These are phyloP conservation scores for Sugiyamaella americana DNA, from an alignment of 805 yeast species.

Conservation along the genomic window DNA sequence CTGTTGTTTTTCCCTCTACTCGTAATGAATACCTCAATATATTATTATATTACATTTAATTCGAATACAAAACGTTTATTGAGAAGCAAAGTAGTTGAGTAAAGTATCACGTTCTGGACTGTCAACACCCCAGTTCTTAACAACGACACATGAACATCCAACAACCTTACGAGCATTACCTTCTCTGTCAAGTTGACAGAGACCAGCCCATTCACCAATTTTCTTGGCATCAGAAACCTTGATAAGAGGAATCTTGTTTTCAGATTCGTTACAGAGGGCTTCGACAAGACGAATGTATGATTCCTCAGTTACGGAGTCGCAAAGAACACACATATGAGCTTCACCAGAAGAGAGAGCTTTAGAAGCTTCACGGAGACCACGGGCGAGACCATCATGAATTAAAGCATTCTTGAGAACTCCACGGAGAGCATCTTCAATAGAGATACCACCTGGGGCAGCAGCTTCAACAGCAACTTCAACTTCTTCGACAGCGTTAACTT, in stretches of 20 bases:
- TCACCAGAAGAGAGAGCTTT: constrained; percentile 97
- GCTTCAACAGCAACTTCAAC: constrained; percentile 75
- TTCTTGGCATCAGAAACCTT: constrained; percentile 99
- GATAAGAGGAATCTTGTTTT: constrained; percentile 93
- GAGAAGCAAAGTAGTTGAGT: constrained; percentile 91
- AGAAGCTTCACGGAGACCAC: constrained; percentile 99
- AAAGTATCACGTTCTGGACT: constrained; percentile 95
- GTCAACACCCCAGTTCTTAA: constrained; percentile 99
- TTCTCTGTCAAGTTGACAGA: constrained; percentile 98
- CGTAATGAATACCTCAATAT: too few relatives aligned
- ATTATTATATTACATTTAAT: too few relatives aligned
- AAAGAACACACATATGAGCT: constrained; percentile 95
- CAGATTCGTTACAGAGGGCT: constrained; percentile 98
- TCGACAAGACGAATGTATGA: constrained; percentile 95
- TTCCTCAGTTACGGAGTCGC: constrained; percentile 98
- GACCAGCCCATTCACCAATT: constrained; percentile 99
- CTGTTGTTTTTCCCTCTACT: too few relatives aligned
- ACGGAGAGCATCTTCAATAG: constrained; percentile 97
- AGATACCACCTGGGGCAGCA: constrained; percentile 80
- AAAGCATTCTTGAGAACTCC: constrained; percentile 97
- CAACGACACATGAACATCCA: constrained; percentile 99
- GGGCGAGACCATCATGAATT: constrained; percentile 99
- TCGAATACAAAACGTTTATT: constrained; percentile 44
- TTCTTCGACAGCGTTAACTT: constrained; percentile 71
- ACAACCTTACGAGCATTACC: constrained; percentile 99